Evolutionary conservation across 1,139 yeast species (phyloP), one percentile per base, ranked within the genome.

Genomic region (Suhomyces taliae): DNA sequence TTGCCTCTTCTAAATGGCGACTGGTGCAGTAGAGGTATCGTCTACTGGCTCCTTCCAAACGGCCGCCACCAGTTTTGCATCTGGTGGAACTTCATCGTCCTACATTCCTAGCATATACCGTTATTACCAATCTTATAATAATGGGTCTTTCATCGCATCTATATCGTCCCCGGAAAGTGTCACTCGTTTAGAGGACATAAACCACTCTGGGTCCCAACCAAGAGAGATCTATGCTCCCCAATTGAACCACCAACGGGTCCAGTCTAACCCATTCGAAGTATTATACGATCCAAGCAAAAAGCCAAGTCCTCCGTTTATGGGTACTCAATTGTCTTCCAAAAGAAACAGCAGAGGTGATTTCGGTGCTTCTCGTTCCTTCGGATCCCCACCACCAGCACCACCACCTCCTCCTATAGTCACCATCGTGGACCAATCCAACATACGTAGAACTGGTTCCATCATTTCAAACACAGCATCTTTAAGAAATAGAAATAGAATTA

Each of bases 381-480:
- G 24, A 19, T 19, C 24, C 4, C 24, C 24, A 19, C 24, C 14
- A 36, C 29, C n/a, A 37, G 37, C 44, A 37, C 26, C 33, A 27
- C 32, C 33, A n/a, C 32, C 39, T 10, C 36, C 49, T 10, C 60
- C 64, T 7, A 50, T 50, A 1, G 58, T 62, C 14, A 71, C 77
- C 0, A 49, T 67, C 19, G 59, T 72, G 1, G 71, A 66, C 34
- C 61, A 62, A 32, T 48, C 46, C 10, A 36, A 45, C 36, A 29
- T 53, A 46, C 54, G 57, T 15, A 51, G 75, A 41, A 48, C 68
- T 0, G 69, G 68, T 2, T 70, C 76, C 1, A 52, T 70, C 0
- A 52, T 69, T 2, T 72, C 78, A 2, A 53, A 60, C 19, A 50
- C 58, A 24, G 75, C 75, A 1, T 60, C 74, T 0, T 38, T 72